Evolutionary conservation across 106 monocot species (phyloP), one percentile per base, ranked within the genome.

Genomic region (Chionographis japonica): DNA sequence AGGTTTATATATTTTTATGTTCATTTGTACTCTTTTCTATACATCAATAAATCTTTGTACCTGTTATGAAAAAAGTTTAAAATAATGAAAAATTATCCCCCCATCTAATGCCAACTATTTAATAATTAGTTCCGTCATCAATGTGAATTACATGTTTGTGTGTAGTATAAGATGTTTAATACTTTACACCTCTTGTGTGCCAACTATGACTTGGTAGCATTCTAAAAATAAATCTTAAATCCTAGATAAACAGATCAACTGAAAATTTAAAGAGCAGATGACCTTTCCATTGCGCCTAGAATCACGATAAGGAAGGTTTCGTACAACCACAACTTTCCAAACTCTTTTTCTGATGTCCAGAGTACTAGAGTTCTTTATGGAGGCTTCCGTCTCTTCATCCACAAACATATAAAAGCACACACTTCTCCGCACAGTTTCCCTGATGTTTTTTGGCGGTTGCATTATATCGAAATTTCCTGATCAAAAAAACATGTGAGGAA

Each of bases 331-430:
- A 3, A 82, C 18, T 68, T 73, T 79, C 86, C 86, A 86, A 51
- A 73, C 75, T 66, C 55, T 79, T 13, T 76, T 82, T 6, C 14
- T 57, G 35, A 20, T 64, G 41, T 69, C 56, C 37, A 66, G 20
- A 18, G 67, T 64, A 54, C 36, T 78, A 40, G 77, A 60, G 54
- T 75, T 71, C 41, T 50, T 79, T 51, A 82, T 68, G 40, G 69
- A 72, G 19, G 69, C 69, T 67, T 64, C 73, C 3, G 78, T 86
- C 41, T 82, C 76, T 63, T 76, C 79, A 73, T 86, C 79, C 49
- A 83, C 75, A 79, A 86, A 82, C 82, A 86, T 86, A 55, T 66
- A 79, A 67, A 86, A 86, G 52, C 82, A 86, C 15, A 51, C 72
- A 62, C 17, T 62, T 66, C 27, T 76, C 52, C 74, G 79, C 41